Base-by-base conservation (phyloP, 129 eudicot genomes). In the Chrysanthemum lavandulifolium region DNA sequence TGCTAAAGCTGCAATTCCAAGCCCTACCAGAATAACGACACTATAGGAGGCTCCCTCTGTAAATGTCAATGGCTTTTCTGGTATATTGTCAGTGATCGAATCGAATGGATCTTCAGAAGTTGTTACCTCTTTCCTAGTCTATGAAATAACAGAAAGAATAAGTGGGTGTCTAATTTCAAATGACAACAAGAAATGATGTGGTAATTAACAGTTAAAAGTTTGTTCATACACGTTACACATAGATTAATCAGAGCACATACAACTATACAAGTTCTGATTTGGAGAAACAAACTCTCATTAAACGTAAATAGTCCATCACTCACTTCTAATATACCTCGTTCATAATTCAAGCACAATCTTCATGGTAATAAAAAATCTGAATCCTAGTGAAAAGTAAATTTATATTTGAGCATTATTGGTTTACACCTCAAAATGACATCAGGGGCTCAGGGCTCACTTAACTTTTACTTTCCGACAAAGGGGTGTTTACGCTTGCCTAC, bases 1-100 rank as follows among this genome's bases (percentile, higher is more conserved):
- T 56, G 98, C 98, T 57, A 84, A 87, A 52, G 84, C 93, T 74
- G 98, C 98, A 55, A 94, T 62, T 68, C 96, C 98, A 76, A 93
- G 96, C 55, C 98, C 98, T 61, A 77, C 83, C 45, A 90, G 86
- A 76, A 94, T 94, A 72, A 94, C 76, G 18, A 86, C 49, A 64
- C 84, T 82, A 71, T 94, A 90, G 4, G 97, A 90, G 68, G 92
- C 97, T 73, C 98, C 98, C 81, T 93, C 98, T 0, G 97, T 86
- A 77, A 85, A 93, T 66, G 97, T 85, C 82, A 93, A 85, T 14
- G 98, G 98, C 85, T 89, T 89, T 72, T 94, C 92, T 50, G 97
- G 98, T 80, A 94, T 94, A 73, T 90, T 88, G 74, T 90, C 88
- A 23, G 98, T 94, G 40, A 96, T 97, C 52, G 98, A 79, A 86